A percentile compares a stretch with the other conserved stretches of the same genome.
Conservation (phyloP, 2,329 filamentous ascomycete species). For the Penicillium paneum region DNA sequence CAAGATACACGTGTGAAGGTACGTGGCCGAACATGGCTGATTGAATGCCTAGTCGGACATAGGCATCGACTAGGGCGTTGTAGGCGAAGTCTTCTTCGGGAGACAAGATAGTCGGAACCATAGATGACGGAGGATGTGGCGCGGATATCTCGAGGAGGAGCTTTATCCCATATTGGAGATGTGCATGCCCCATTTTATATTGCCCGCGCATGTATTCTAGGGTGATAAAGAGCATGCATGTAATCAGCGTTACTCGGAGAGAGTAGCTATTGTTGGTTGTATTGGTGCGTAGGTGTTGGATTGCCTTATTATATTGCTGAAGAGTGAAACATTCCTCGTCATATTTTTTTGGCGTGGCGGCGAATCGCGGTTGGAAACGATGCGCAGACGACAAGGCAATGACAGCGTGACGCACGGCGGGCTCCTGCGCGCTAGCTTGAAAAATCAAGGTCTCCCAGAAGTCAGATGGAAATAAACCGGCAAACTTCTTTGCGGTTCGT, state of each 20-base stretch:
- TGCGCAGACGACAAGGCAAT: constrained; percentile 43
- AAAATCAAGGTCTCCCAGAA: constrained; percentile 44
- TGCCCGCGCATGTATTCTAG: constrained; percentile 41
- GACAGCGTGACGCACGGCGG: constrained; percentile 44
- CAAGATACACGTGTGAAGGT: constrained; percentile 12
- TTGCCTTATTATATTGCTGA: constrained; percentile 42
- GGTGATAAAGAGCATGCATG: constrained; percentile 42
- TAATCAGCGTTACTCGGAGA: constrained; percentile 39
- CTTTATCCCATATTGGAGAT: constrained; percentile 33
- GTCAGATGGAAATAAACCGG: constrained; percentile 34
- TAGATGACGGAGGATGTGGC: constrained; percentile 3
- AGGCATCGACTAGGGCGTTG: constrained; percentile 23
- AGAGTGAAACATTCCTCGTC: constrained; percentile 34
- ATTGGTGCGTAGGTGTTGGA: constrained; percentile 33
- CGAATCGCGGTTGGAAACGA: constrained; percentile 14
- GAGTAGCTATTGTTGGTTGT: constrained; percentile 25
- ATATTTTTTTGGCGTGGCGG: constrained; percentile 10
- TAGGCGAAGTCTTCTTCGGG: constrained; percentile 18
- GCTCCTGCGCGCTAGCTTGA: constrained; percentile 39
- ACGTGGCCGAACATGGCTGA: constrained; percentile 27
- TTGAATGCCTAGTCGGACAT: constrained; percentile 29
- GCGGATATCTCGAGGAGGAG: constrained; percentile 24
- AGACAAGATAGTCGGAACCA: constrained; percentile 11
- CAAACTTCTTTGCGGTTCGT: constrained; percentile 31
- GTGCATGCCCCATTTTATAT: constrained; percentile 25